These are phyloP conservation scores for Penicillium frequentans DNA, from an alignment of 2,329 filamentous ascomycete species.

Conservation along the genomic window DNA sequence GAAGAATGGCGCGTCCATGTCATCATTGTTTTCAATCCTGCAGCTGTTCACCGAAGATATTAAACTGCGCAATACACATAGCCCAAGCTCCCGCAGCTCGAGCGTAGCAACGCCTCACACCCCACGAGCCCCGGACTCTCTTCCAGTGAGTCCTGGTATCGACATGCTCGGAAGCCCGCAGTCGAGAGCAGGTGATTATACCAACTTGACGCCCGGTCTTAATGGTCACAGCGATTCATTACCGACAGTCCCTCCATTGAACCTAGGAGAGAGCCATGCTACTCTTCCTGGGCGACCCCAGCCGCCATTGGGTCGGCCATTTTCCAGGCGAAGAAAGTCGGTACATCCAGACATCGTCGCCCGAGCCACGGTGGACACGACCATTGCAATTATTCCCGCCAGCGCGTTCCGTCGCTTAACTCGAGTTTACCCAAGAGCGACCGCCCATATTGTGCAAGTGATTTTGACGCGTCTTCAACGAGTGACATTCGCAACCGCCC, in stretches of 20 bases:
- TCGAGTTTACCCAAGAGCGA: conserved; percentile 91
- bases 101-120: conserved; percentile 32
- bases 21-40: conserved; percentile 94
- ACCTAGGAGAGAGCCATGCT: conserved; percentile 56
- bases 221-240: conserved; percentile 39
- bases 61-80: conserved; percentile 67
- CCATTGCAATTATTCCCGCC: conserved; percentile 95
- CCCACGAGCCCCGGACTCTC: conserved; percentile 33
- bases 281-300: conserved; percentile 26
- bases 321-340: conserved; percentile 58
- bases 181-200: conserved; percentile 19
- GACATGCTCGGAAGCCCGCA: conserved; percentile 30
- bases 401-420: conserved; percentile 93
- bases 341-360: conserved; percentile 96
- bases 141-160: conserved; percentile 38
- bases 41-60: conserved; percentile 96
- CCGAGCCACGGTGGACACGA: conserved; percentile 93
- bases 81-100: conserved; percentile 44
- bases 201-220: conserved; percentile 18
- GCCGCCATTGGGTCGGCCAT: conserved; percentile 5
- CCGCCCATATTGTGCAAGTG: conserved; percentile 95
- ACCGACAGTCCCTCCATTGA: conserved; percentile 71
- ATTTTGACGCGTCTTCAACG: conserved; percentile 92
- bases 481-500: conserved; percentile 90
- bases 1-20: conserved; percentile 97